A percentile compares a stretch with the other conserved stretches of the same genome.
These are phyloP conservation scores for Colletotrichum sp. DNA, from an alignment of 2,329 filamentous ascomycete genomes.

Conservation along the genomic window DNA sequence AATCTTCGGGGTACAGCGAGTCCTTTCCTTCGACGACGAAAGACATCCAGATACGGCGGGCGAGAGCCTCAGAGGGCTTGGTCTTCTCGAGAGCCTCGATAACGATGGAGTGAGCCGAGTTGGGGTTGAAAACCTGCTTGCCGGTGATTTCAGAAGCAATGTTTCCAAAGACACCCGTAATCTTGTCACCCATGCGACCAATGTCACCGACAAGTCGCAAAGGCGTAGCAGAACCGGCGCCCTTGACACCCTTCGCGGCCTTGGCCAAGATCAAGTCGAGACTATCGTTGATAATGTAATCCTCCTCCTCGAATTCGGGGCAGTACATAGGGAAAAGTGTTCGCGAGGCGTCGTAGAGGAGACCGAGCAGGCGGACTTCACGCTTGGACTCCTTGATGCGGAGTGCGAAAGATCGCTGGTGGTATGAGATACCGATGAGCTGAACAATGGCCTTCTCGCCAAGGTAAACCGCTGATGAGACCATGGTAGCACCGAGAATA, in stretches of 20 bases:
- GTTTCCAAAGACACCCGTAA: conserved; percentile 91
- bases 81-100: conserved; percentile 87
- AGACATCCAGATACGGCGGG: conserved; percentile 97
- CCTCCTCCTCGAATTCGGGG: conserved; percentile 87
- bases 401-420: conserved; percentile 81
- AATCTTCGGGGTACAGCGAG: conserved; percentile 78
- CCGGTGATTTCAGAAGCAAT: conserved; percentile 94
- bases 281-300: conserved; percentile 88
- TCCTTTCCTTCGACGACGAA: conserved; percentile 92
- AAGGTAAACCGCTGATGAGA: conserved; percentile 73
- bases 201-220: conserved; percentile 80
- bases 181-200: conserved; percentile 86
- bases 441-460: conserved; percentile 82
- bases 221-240: conserved; percentile 71
- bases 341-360: conserved; percentile 90
- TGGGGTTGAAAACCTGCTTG: conserved; percentile 93
- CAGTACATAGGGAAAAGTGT: conserved; percentile 92
- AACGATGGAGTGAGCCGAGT: conserved; percentile 87
- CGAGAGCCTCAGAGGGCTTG: conserved; percentile 85
- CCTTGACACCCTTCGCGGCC: conserved; percentile 52
- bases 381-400: conserved; percentile 90
- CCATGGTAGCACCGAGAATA: conserved; percentile 70
- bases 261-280: conserved; percentile 69
- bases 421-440: conserved; percentile 84
- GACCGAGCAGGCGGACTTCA: conserved; percentile 78